Base-by-base conservation (phyloP, 371 early-diverging fungal genomes). In the Mortierella sp. region DNA sequence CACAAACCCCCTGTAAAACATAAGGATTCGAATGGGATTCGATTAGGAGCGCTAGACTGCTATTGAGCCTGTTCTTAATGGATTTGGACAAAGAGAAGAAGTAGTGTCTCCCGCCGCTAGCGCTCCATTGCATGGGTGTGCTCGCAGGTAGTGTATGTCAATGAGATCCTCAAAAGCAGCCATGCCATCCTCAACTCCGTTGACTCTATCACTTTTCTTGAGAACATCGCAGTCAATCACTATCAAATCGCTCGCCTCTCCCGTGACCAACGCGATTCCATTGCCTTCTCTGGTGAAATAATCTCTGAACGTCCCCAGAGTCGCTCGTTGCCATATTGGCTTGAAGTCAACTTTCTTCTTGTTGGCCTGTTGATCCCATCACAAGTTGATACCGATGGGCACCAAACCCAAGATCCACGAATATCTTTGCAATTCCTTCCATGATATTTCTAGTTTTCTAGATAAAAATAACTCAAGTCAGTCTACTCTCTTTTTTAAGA, bases 141-240 rank as follows among this genome's bases (percentile, higher is more conserved):
- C 32, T 49, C 53, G 49, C 63, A 51, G 63, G 63, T 2, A 51
- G 45, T 51, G 32, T 34, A 34, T 32, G 22, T 51, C 22, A 34
- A 31, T 45, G 45, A 63, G 32, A 34, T 47, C 35, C 49, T 63
- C 47, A 29, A 63, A 51, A 22, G 45, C 47, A 34, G 28, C 61
- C 29, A 61, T 22, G 8, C 61, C 61, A 40, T 61, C 61, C 45
- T 47, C 40, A n/a, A 61, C 42, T 17, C 63, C 53, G 26, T 49
- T 23, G 6, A 15, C 7, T n/a, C 49, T 32, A 31, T 32, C 63
- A 23, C 10, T 28, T 19, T 63, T 51, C 42, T 63, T 61, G 37
- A 51, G 63, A 4, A 51, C 63, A 51, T 63, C 63, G 42, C 63
- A 63, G 42, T 63, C 63, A 34, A 63, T 32, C 29, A 42, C 32